Percentiles rank a stretch among this genome's conserved stretches.
Evolutionary conservation across 2,329 filamentous ascomycete genomes (phyloP).

Genomic region (Arthrobotrys pseudoclavata): DNA sequence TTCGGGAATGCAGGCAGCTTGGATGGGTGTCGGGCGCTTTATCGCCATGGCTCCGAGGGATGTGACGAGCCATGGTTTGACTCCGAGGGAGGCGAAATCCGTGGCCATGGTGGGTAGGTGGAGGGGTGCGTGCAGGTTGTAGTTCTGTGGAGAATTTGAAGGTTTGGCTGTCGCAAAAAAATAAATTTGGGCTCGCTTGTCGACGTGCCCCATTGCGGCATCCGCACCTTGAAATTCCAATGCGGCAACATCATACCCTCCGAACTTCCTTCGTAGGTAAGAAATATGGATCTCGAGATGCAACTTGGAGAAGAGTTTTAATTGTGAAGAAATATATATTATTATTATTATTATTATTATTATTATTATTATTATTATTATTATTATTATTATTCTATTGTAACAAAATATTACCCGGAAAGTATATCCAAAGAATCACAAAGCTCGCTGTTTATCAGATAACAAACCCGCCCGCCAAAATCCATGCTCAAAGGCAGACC

Average conservation of each 20-base stretch:
- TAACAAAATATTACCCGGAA: constrained; percentile 10
- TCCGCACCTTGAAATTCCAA: neutral
- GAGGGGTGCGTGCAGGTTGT: neutral
- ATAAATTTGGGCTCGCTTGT: constrained; percentile 28
- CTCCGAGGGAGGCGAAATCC: constrained; percentile 79
- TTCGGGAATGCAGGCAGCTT: constrained; percentile 90
- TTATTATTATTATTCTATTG: constrained; percentile 34
- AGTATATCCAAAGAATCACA: constrained; percentile 4
- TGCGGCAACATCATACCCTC: constrained; percentile 11
- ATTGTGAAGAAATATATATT: constrained; percentile 16
- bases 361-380: constrained; percentile 28
- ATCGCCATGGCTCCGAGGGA: constrained; percentile 85
- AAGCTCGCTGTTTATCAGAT: constrained; percentile 36
- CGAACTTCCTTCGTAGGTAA: neutral
- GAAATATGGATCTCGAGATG: neutral
- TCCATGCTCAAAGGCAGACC: neutral
- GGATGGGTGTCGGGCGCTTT: constrained; percentile 88
- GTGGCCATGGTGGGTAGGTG: constrained; percentile 64
- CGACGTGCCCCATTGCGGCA: constrained; percentile 32
- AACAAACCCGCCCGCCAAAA: constrained; percentile 6
- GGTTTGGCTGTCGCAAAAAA: constrained; percentile 51
- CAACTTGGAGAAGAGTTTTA: neutral
- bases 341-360: constrained; percentile 36
- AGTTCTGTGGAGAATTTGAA: constrained; percentile 11
- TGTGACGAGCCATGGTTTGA: constrained; percentile 88